Conservation (phyloP, 306 rosid genomes). For the Prunus salicina region DNA sequence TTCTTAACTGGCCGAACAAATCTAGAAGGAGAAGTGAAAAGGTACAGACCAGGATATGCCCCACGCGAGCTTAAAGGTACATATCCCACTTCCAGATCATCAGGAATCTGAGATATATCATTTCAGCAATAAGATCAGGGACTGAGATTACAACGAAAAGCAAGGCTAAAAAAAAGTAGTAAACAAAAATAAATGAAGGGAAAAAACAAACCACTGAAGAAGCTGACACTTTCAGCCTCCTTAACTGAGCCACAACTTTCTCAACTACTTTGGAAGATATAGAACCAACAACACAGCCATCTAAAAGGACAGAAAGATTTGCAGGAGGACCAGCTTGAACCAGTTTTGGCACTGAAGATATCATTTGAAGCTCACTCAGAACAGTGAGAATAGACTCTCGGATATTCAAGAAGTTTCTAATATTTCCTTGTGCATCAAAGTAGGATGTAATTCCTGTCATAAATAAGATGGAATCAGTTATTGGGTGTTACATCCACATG, state of each 20-base stretch:
- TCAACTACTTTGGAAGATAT: constrained; percentile 68
- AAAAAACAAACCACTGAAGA: constrained; percentile 52
- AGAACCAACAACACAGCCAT: constrained; percentile 78
- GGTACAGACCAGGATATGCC: constrained; percentile 89
- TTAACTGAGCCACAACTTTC: constrained; percentile 74
- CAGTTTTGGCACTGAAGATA: constrained; percentile 56
- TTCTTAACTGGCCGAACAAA: constrained; percentile 89
- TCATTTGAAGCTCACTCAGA: constrained; percentile 67
- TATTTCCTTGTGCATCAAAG: constrained; percentile 69
- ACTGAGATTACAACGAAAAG: constrained; percentile 2
- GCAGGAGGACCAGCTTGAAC: constrained; percentile 74
- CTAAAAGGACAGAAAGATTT: constrained; percentile 68
- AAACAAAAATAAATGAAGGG: constrained; percentile 5
- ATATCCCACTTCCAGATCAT: constrained; percentile 89
- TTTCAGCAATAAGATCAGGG: constrained; percentile 22
- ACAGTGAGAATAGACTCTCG: constrained; percentile 45
- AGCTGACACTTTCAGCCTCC: constrained; percentile 67
- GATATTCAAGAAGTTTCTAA: constrained; percentile 57
- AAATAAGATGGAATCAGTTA: constrained; percentile 10
- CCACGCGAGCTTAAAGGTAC: constrained; percentile 88
- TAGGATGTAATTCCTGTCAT: constrained; percentile 75
- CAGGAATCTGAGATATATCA: constrained; percentile 64
- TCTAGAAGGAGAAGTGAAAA: constrained; percentile 73
- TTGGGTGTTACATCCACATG: not conserved
- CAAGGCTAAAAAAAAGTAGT: too few relatives aligned